Base-by-base conservation (phyloP, 208 protist genomes). In the Trypanosoma mega region DNA sequence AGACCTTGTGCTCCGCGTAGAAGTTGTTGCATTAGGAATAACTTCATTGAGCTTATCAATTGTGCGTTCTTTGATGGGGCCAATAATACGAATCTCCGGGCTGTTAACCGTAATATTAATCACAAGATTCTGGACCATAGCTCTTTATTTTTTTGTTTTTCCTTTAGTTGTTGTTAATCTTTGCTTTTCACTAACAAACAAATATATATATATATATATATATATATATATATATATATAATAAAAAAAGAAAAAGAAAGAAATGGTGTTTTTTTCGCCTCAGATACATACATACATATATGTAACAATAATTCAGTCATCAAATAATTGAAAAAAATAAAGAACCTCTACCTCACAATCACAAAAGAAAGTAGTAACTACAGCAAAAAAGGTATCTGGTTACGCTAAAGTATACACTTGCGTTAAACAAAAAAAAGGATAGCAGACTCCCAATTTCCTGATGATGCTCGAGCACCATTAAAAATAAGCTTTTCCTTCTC, bases 81-180 rank as follows among this genome's bases (percentile, higher is more conserved):
- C 90, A 16, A 90, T 51, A 63, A 96, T 93, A 33, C 72, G 60
- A 52, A 96, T 78, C 59, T 90, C 81, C 5, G 90, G 90, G 61
- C 72, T 82, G 80, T 96, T 96, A 56, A 93, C 91, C 31, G 84
- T 76, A 46, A 93, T 60, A 62, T 89, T 87, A 36, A 96, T 69
- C 43, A 92, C 62, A 54, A 96, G 74, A 44, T 73, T 82, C 24
- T 75, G 80, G 5, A 72, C 64, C 87, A 93, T 93, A 68, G 16
- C 72, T 36, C 18, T 57, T 54, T 52, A 18, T 2, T 27, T 26
- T 57, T 23, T 53, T 49, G 49, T 62, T 26, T 43, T 49, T 27
- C 12, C 26, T 41, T 55, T 47, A 14, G 20, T 27, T 37, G 21
- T 20, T 62, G 12, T 20, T 7, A 39, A n/a, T 48, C 39, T 33